Evolutionary conservation across 345 rosid species (phyloP).

Genomic region (Salix purpurea): DNA sequence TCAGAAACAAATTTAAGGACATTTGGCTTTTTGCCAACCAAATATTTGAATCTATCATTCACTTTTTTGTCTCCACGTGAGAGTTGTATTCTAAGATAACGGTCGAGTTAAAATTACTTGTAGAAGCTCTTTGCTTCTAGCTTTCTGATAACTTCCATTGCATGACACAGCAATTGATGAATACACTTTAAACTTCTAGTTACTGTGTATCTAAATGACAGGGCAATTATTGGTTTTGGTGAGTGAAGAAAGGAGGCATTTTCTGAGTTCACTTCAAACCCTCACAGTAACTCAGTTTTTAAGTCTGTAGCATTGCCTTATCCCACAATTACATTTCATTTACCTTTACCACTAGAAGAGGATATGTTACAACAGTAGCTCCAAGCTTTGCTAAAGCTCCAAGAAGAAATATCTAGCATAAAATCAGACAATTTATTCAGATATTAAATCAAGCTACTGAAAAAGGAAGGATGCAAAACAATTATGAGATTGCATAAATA

Average conservation of each 20-base stretch:
- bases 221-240: background rate
- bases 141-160: background rate
- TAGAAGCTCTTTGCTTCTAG: background rate
- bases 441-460: background rate
- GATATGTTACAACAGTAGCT: constrained; percentile 91
- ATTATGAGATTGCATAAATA: background rate
- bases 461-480: background rate
- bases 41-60: background rate
- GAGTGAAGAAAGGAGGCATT: background rate
- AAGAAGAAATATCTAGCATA: constrained; percentile 72
- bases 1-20: background rate
- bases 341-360: constrained; percentile 92
- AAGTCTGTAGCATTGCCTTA: background rate
- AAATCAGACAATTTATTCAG: constrained; percentile 15
- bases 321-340: background rate
- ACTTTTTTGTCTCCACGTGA: background rate
- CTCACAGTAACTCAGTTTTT: background rate
- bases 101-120: background rate
- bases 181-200: background rate
- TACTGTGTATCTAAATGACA: background rate
- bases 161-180: background rate
- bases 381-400: constrained; percentile 99
- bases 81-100: background rate
- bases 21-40: background rate
- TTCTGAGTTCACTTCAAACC: background rate